Base-by-base conservation (phyloP, 2,329 filamentous ascomycete genomes). In the Alternaria longipes region DNA sequence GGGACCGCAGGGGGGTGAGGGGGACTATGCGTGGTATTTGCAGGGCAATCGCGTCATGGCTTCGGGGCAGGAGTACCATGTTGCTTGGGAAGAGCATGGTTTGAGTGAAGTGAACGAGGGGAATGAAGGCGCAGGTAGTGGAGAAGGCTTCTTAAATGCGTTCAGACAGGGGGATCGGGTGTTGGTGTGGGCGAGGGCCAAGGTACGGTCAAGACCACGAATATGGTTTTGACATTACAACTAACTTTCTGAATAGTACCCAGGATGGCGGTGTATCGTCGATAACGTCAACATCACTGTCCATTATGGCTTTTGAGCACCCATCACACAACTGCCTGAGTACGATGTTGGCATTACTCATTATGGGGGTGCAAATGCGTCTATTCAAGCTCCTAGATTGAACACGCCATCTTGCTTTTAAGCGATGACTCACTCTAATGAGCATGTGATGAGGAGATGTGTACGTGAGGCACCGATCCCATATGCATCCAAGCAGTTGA, bases 161-260 rank as follows among this genome's bases (percentile, higher is more conserved):
- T 54, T 78, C 52, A 56, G 55, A 40, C 63, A 69, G 5, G 74
- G 73, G 7, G 76, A 78, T 62, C 51, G 55, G 14, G 36, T 78
- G 7, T 34, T 74, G 7, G 60, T 78, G 0, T 76, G 73, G 74
- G 75, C 74, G 0, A 66, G 75, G 38, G 75, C 74, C 4, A 77
- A 74, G 69, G 75, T 75, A 63, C 36, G 70, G 63, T 18, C 40
- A 24, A 24, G 30, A 26, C 22, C 26, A 16, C n/a, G 8, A 16
- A 18, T 9, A 24, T n/a, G 7, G 22, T 24, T n/a, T 32, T 18
- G 16, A 18, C 30, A 16, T 22, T 22, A 34, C 26, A 20, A 16
- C 62, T 71, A n/a, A 67, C 41, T 8, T n/a, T 1, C 42, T 3
- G 18, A 4, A 2, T n/a, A 76, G 74, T 75, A 67, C 44, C 68